Conservation (phyloP, 2,329 filamentous ascomycete genomes). For the Proliferodiscus dingleyae region DNA sequence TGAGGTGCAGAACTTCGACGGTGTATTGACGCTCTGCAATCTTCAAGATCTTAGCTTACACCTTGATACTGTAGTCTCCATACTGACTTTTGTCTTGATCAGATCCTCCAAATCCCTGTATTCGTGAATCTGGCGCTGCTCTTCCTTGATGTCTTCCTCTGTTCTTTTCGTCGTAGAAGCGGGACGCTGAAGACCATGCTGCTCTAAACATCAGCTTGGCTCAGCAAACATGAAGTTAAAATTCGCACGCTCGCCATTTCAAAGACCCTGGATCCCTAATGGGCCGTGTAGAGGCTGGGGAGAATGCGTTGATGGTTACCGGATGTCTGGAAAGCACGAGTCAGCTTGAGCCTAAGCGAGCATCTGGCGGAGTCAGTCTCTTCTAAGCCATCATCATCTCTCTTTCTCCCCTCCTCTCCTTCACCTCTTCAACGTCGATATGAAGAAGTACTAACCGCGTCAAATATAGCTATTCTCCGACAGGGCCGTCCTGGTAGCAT, state of each 20-base stretch:
- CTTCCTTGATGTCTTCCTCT: conserved; percentile 65
- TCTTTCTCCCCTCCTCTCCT: conserved; percentile 7
- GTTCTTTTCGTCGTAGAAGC: conserved; percentile 54
- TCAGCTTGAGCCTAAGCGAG: conserved; percentile 18
- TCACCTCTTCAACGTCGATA: conserved; percentile 4
- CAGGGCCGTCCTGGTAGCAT: conserved; percentile 3
- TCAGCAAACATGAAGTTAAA: conserved; percentile 9
- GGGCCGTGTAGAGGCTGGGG: conserved; percentile 5
- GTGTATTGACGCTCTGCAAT: conserved; percentile 32
- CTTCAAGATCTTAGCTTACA: conserved; percentile 23
- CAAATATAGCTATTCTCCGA: conserved; percentile 20
- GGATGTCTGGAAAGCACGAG: conserved; percentile 14
- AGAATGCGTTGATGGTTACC: not conserved
- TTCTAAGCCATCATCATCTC: conserved; percentile 2
- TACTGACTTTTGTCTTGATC: conserved; percentile 58
- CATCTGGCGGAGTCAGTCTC: conserved; percentile 10
- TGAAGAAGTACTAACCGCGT: conserved; percentile 14
- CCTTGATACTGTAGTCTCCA: conserved; percentile 2
- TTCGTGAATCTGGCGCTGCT: conserved; percentile 68
- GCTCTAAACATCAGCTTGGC: conserved; percentile 29
- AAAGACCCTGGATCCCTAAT: conserved; percentile 2
- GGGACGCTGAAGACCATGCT: conserved; percentile 82
- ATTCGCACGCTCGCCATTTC: conserved; percentile 36
- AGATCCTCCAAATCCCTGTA: conserved; percentile 68
- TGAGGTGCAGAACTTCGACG: conserved; percentile 57